Percentiles rank a stretch among this genome's conserved stretches.
Evolutionary conservation across 2,329 filamentous ascomycete species (phyloP).

Genomic region (Dothideomycetes sp.): DNA sequence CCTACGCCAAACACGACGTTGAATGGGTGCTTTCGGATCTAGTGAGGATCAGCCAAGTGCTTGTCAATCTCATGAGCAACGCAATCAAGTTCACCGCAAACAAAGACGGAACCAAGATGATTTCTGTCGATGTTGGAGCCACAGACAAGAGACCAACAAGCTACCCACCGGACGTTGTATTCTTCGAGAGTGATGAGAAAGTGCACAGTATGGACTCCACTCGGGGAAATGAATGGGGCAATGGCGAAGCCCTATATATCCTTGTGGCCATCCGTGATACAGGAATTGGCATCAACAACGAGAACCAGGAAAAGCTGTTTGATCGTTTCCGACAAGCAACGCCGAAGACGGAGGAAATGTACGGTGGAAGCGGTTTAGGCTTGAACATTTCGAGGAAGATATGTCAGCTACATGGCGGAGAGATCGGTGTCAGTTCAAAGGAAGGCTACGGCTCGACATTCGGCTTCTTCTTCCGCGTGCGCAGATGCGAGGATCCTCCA

Average conservation of each 20-base stretch:
- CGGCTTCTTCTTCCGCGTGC: conserved; percentile 29
- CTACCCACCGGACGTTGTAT: conserved; percentile 26
- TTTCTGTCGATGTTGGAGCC: conserved; percentile 15
- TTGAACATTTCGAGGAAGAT: conserved; percentile 36
- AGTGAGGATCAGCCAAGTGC: conserved; percentile 10
- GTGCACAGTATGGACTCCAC: conserved; percentile 30
- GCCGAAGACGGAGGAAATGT: conserved; percentile 12
- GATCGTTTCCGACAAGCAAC: conserved; percentile 10
- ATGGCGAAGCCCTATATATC: conserved; percentile 9
- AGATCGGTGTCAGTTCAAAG: conserved; percentile 31
- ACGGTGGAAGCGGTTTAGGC: conserved; percentile 29
- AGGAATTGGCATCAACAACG: conserved; percentile 11
- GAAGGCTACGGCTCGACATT: conserved; percentile 29
- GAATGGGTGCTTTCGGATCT: conserved; percentile 11
- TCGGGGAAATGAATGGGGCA: conserved; percentile 29
- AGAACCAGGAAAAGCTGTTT: conserved; percentile 9
- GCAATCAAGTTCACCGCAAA: conserved; percentile 14
- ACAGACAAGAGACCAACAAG: conserved; percentile 23
- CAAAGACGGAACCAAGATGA: conserved; percentile 6
- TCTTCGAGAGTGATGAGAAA: conserved; percentile 8
- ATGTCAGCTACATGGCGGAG: conserved; percentile 31
- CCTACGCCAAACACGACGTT: conserved; percentile 15
- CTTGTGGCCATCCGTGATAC: conserved; percentile 19
- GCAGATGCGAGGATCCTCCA: conserved; percentile 19
- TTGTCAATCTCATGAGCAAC: conserved; percentile 12